Percentiles rank a stretch among this genome's conserved stretches.
phyloP scores from a whole-genome alignment of 139 green algal species.

The Chlamydomonas sphaeroides region DNA sequence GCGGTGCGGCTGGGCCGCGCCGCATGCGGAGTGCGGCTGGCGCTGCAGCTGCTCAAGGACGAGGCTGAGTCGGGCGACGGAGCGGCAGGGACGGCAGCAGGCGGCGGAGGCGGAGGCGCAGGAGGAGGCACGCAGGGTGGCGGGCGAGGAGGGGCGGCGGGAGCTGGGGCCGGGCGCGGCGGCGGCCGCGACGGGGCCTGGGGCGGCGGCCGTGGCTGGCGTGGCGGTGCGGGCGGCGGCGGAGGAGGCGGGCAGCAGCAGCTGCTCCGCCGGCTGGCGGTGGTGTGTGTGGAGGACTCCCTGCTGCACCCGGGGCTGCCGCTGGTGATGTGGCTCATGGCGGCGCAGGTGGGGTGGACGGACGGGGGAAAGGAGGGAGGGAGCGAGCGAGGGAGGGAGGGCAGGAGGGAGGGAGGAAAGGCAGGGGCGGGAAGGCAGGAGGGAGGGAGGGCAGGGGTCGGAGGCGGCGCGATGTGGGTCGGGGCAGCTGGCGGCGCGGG shows the following conservation, averaged over 20 bases:
- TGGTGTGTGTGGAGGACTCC: conserved; percentile 72
- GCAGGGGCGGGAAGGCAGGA: neutral
- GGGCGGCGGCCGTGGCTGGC: neutral
- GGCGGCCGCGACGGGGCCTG: too few relatives aligned
- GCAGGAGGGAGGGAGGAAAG: neutral
- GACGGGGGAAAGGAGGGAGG: too few relatives aligned
- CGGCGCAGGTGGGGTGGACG: conserved; percentile 49
- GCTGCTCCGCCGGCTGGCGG: conserved; percentile 57
- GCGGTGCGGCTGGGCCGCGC: conserved; percentile 56
- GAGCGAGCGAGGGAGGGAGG: neutral
- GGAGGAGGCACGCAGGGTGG: too few relatives aligned
- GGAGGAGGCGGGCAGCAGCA: conserved; percentile 14
- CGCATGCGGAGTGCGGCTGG: conserved; percentile 35
- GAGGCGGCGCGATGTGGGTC: too few relatives aligned
- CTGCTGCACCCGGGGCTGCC: conserved; percentile 68
- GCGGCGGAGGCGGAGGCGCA: neutral
- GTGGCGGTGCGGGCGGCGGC: neutral
- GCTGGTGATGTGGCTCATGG: conserved; percentile 69
- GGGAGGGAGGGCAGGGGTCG: too few relatives aligned
- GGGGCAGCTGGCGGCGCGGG: too few relatives aligned
- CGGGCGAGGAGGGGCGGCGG: too few relatives aligned
- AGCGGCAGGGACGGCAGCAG: neutral
- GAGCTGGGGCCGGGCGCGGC: too few relatives aligned
- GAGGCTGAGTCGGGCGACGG: conserved; percentile 2
- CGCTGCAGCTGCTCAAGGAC: conserved; percentile 58